Evolutionary conservation across 805 yeast species (phyloP).

Genomic region (Barnettozyma sp.): DNA sequence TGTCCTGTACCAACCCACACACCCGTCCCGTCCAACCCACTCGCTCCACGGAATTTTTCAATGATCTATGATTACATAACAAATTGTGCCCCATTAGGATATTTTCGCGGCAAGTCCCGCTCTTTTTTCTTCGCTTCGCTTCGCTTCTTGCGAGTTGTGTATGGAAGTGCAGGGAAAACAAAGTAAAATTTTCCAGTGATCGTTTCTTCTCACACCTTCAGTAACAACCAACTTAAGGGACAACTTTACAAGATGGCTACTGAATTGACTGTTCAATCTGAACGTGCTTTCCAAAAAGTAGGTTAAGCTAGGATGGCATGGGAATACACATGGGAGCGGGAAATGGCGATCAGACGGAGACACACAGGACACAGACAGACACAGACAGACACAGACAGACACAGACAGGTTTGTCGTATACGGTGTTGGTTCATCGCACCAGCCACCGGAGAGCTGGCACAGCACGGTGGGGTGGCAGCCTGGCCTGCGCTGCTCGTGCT

Average conservation of each 20-base stretch:
- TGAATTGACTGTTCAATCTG: conserved; percentile 99
- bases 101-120: conserved; percentile 6
- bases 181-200: conserved; percentile 11
- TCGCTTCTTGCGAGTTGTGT: too few relatives aligned
- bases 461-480: too few relatives aligned
- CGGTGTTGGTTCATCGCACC: too few relatives aligned
- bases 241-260: conserved; percentile 77
- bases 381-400: not conserved
- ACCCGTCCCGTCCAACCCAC: not conserved
- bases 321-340: not conserved
- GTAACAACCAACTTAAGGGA: conserved; percentile 5
- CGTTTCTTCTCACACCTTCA: too few relatives aligned
- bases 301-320: too few relatives aligned
- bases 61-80: too few relatives aligned
- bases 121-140: too few relatives aligned
- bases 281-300: conserved; percentile 99
- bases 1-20: too few relatives aligned
- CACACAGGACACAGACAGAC: not conserved
- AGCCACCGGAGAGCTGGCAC: too few relatives aligned
- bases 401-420: too few relatives aligned
- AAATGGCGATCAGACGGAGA: not conserved
- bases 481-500: too few relatives aligned
- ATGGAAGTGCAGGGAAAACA: too few relatives aligned
- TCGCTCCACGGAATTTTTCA: not conserved
- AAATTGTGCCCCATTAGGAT: not conserved